Evolutionary conservation across 148 eudicot species (phyloP), one percentile per base, ranked within the genome.

Genomic region (Camellia lanceoleosa): DNA sequence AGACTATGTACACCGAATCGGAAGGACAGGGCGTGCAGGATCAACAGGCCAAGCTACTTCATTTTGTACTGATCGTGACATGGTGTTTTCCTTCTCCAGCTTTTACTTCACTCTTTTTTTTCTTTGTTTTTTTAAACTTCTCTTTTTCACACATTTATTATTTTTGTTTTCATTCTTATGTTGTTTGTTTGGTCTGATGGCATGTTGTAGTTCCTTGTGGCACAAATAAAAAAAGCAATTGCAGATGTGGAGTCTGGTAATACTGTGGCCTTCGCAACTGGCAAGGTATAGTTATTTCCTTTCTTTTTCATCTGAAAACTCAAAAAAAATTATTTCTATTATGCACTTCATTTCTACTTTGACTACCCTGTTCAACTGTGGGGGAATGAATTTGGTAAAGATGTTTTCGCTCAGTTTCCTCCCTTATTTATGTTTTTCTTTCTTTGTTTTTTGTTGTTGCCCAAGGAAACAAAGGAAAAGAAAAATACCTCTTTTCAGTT

Each of bases 21-120:
- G 90, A 80, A 84, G 90, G 80, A 88, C 90, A 20, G 90, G 90
- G 68, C 90, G 88, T 78, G 88, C 90, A 78, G 90, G 88, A 86
- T 80, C 90, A 80, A 82, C 87, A 16, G 90, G 90, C 78, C 85
- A 76, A 78, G 88, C 90, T 68, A 85, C 88, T 59, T 88, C 90
- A 58, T 84, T 86, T 72, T 86, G 80, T 65, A 86, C 87, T 19
- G 90, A 88, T 63, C 87, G 90, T 75, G 90, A 88, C 71, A 71
- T 79, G 87, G 90, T 88, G 18, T 51, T 66, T 80, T 71, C 71
- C 42, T 74, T 15, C 49, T 78, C 68, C 65, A 14, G 78, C 69
- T 76, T 46, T 11, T 43, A 6, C 14, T 51, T 43, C 30, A 30
- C 38, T 30, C 38, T 43, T 43, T 8, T 69, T 81, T 23, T 62